Evolutionary conservation across 345 rosid species (phyloP).

Genomic region (Leavenworthia alabamica): DNA sequence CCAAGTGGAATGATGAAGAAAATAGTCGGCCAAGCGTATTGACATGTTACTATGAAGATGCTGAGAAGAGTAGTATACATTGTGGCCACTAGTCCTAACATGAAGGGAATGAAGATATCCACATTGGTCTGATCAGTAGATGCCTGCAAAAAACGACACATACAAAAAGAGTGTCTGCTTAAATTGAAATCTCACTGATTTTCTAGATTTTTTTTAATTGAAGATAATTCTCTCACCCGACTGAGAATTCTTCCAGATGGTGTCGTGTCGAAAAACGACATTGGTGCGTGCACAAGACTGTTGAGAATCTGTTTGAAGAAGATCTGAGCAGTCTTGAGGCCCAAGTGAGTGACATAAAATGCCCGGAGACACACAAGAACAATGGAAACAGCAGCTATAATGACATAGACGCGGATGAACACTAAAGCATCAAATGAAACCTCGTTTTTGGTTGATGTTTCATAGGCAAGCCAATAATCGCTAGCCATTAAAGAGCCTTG

Average conservation of each 20-base stretch:
- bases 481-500: slow-evolving; percentile 82
- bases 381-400: slow-evolving; percentile 55
- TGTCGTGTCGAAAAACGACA: slow-evolving; percentile 94
- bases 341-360: slow-evolving; percentile 49
- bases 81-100: slow-evolving; percentile 47
- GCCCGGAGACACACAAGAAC: slow-evolving; percentile 48
- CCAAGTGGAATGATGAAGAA: slow-evolving; percentile 77
- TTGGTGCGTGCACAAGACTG: slow-evolving; percentile 89
- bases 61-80: slow-evolving; percentile 69
- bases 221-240: slow-evolving; percentile 46
- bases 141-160: slow-evolving; percentile 53
- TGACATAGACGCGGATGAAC: slow-evolving; percentile 64
- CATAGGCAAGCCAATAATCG: slow-evolving; percentile 94
- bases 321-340: slow-evolving; percentile 79
- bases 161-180: neutral
- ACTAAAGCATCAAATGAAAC: slow-evolving; percentile 44
- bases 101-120: slow-evolving; percentile 72
- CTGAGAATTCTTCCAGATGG: slow-evolving; percentile 95
- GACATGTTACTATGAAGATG: slow-evolving; percentile 82
- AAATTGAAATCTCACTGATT: neutral
- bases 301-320: slow-evolving; percentile 68
- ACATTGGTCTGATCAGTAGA: slow-evolving; percentile 87
- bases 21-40: slow-evolving; percentile 89
- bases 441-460: slow-evolving; percentile 55
- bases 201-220: neutral